Percentiles rank a stretch among this genome's conserved stretches.
Conservation (phyloP, 148 eudicot species). For the Silene conica region DNA sequence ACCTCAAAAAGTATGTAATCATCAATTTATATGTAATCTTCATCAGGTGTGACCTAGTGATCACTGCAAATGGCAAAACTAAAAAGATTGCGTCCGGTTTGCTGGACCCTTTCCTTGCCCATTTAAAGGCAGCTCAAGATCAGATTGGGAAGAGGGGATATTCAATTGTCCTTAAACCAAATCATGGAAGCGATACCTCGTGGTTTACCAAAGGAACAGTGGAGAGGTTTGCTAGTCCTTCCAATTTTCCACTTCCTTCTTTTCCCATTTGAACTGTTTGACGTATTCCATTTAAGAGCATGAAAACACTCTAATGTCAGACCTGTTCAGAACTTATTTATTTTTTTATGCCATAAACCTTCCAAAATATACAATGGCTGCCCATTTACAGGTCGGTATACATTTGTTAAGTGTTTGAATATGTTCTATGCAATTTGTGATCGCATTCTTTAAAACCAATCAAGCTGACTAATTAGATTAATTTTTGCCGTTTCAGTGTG, state of each 20-base stretch:
- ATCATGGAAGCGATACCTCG: conserved; percentile 38
- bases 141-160: conserved; percentile 97
- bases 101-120: conserved; percentile 83
- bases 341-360: too few relatives aligned
- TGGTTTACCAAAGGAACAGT: conserved; percentile 98
- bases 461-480: too few relatives aligned
- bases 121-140: conserved; percentile 86
- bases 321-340: too few relatives aligned
- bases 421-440: too few relatives aligned
- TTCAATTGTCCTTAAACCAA: conserved; percentile 78
- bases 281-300: too few relatives aligned
- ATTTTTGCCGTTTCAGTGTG: too few relatives aligned
- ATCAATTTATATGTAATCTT: conserved; percentile 2
- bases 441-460: too few relatives aligned
- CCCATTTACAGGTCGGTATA: too few relatives aligned
- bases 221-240: conserved; percentile 52
- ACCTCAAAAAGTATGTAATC: conserved; percentile 7
- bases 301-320: too few relatives aligned
- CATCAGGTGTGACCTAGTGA: conserved; percentile 84
- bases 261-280: background rate
- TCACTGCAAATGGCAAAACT: conserved; percentile 71
- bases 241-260: conserved; percentile 3
- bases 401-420: too few relatives aligned
- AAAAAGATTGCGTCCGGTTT: conserved; percentile 95
- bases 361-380: too few relatives aligned